A percentile compares a stretch with the other conserved stretches of the same genome.
phyloP scores from a whole-genome alignment of 1,139 yeast genomes.

The Blastobotrys raffinosifermentans region DNA sequence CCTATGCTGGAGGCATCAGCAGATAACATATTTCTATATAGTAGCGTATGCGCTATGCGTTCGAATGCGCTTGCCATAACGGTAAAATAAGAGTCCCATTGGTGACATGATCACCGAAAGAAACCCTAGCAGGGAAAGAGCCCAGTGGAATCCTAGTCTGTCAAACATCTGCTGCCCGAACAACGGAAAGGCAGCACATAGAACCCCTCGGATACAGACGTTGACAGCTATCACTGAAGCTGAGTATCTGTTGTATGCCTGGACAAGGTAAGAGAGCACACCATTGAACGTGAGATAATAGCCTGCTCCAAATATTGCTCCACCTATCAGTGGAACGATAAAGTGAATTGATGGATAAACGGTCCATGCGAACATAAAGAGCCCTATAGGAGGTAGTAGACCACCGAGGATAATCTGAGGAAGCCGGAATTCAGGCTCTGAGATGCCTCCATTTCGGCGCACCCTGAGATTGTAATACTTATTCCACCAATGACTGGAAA shows the following conservation, averaged over 20 bases:
- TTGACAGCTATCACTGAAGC: slow-evolving; percentile 74
- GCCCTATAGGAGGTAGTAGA: slow-evolving; percentile 49
- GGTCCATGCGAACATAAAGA: slow-evolving; percentile 70
- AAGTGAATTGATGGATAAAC: slow-evolving; percentile 64
- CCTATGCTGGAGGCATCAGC: slow-evolving; percentile 54
- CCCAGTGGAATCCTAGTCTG: slow-evolving; percentile 53
- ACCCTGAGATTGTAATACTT: slow-evolving; percentile 13
- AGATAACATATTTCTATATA: slow-evolving; percentile 1
- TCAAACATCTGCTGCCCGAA: slow-evolving; percentile 54
- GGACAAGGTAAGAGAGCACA: slow-evolving; percentile 48
- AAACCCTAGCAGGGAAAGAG: slow-evolving; percentile 44
- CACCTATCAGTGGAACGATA: slow-evolving; percentile 71
- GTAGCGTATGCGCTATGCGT: slow-evolving; percentile 7
- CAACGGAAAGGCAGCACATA: slow-evolving; percentile 65
- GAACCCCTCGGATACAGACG: slow-evolving; percentile 52
- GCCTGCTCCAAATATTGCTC: slow-evolving; percentile 53
- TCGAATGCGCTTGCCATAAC: slow-evolving; percentile 8
- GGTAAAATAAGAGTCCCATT: slow-evolving; percentile 17
- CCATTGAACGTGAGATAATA: slow-evolving; percentile 46
- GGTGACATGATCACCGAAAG: slow-evolving; percentile 19
- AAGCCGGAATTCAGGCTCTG: slow-evolving; percentile 48
- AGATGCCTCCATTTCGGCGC: slow-evolving; percentile 30
- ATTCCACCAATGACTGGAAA: slow-evolving; percentile 18
- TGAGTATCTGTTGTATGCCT: slow-evolving; percentile 49
- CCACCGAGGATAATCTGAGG: slow-evolving; percentile 43